phyloP scores from a whole-genome alignment of 768 basidiomycete species.

The Trametes punicea region DNA sequence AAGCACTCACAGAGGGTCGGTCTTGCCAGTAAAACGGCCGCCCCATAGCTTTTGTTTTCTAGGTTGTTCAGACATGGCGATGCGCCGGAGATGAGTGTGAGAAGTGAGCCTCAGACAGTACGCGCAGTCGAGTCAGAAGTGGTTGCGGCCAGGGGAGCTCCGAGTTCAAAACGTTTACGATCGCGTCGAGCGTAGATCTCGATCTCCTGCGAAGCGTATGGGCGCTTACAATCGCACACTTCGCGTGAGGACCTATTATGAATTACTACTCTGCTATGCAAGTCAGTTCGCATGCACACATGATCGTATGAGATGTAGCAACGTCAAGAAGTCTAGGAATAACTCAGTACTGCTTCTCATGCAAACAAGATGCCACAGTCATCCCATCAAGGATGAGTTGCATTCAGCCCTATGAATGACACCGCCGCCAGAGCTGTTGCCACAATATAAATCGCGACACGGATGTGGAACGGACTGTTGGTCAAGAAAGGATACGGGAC shows the following conservation, averaged over 20 bases:
- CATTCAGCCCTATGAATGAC: conserved; percentile 59
- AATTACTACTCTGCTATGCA: no score
- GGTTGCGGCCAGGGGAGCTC: not conserved
- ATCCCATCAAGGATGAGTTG: conserved; percentile 39
- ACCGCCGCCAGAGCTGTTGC: conserved; percentile 49
- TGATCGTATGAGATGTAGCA: no score
- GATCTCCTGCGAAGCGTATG: not conserved
- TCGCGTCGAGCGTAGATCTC: not conserved
- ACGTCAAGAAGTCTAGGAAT: no score
- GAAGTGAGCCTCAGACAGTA: not conserved
- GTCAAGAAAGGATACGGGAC: conserved; percentile 87
- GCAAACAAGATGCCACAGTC: no score
- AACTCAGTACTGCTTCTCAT: no score
- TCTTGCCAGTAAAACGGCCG: conserved; percentile 75
- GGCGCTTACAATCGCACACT: not conserved
- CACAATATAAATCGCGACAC: conserved; percentile 58
- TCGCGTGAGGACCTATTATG: not conserved
- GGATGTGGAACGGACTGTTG: conserved; percentile 45
- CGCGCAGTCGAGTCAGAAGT: conserved; percentile 35
- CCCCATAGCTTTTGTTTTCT: conserved; percentile 34
- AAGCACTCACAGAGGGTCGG: conserved; percentile 73
- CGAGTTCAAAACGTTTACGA: not conserved
- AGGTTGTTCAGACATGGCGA: conserved; percentile 23
- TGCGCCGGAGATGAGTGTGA: not conserved
- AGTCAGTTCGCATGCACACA: no score